These are phyloP conservation scores for Chenopodium quinoa DNA, from an alignment of 148 eudicot genomes.

Conservation along the genomic window DNA sequence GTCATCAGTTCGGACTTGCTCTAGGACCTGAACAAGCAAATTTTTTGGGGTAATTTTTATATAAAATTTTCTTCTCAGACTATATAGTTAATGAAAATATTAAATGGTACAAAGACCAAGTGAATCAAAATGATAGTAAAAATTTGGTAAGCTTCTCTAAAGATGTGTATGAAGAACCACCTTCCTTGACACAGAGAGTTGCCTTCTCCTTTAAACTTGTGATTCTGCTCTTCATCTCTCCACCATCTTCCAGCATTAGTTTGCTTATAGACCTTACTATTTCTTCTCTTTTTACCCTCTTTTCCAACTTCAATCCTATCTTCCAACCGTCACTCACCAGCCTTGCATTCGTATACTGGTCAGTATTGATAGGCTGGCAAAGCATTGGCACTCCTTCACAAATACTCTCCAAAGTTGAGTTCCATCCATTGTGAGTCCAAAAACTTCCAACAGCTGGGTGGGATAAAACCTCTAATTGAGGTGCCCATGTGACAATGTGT, in stretches of 20 bases:
- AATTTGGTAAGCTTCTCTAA: conserved; percentile 31
- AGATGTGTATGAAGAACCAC: conserved; percentile 39
- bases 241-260: conserved; percentile 39
- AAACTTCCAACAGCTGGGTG: conserved; percentile 54
- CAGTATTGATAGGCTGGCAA: conserved; percentile 43
- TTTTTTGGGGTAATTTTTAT: background rate
- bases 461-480: conserved; percentile 52
- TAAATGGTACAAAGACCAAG: background rate
- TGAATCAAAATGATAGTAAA: conserved; percentile 24
- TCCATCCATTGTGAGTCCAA: conserved; percentile 66
- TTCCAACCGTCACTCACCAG: conserved; percentile 46
- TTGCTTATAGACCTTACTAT: conserved; percentile 31
- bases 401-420: conserved; percentile 60
- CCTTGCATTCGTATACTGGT: conserved; percentile 50
- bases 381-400: conserved; percentile 67
- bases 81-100: background rate
- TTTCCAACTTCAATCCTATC: conserved; percentile 43
- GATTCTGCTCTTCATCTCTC: conserved; percentile 32
- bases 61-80: too few relatives aligned
- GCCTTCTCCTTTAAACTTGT: conserved; percentile 34
- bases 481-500: conserved; percentile 49
- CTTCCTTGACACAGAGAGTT: conserved; percentile 22
- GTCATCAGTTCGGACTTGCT: too few relatives aligned
- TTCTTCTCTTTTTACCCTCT: conserved; percentile 22
- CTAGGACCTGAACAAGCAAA: background rate